phyloP scores from a whole-genome alignment of 306 rosid species.

The Cicer judaicum region DNA sequence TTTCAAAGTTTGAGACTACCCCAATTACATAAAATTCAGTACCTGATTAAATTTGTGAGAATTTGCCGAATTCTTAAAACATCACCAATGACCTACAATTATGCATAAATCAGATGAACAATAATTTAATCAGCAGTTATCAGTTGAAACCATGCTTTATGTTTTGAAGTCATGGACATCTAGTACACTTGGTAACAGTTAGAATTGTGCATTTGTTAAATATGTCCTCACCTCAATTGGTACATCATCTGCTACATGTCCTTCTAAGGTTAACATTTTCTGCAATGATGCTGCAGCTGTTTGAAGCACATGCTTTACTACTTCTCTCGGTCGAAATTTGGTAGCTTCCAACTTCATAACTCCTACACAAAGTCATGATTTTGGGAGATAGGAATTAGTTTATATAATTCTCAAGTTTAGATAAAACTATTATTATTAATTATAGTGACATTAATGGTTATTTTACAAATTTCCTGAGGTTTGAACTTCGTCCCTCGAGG shows the following conservation, averaged over 20 bases:
- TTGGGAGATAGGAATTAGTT: slow-evolving; percentile 9
- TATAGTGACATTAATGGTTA: too few species aligned
- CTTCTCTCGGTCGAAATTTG: slow-evolving; percentile 89
- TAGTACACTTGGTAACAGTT: background rate
- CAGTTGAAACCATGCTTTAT: background rate
- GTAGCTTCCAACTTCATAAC: slow-evolving; percentile 96
- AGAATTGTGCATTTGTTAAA: background rate
- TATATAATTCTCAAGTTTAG: background rate
- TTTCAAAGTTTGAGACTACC: background rate
- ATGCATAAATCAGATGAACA: background rate
- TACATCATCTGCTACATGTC: slow-evolving; percentile 83
- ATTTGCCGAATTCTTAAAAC: slow-evolving; percentile 93
- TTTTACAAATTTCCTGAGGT: too few species aligned
- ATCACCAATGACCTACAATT: slow-evolving; percentile 81
- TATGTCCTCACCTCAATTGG: slow-evolving; percentile 83
- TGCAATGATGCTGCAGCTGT: slow-evolving; percentile 96
- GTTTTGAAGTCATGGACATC: background rate
- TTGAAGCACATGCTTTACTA: slow-evolving; percentile 91
- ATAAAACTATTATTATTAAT: too few species aligned
- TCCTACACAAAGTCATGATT: slow-evolving; percentile 52
- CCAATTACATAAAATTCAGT: slow-evolving; percentile 25
- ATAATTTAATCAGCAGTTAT: background rate
- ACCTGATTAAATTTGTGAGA: slow-evolving; percentile 91
- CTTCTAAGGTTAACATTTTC: slow-evolving; percentile 83
- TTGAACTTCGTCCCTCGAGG: too few species aligned